Evolutionary conservation across 768 basidiomycete species (phyloP).

Genomic region (Leucogyrophana mollusca): DNA sequence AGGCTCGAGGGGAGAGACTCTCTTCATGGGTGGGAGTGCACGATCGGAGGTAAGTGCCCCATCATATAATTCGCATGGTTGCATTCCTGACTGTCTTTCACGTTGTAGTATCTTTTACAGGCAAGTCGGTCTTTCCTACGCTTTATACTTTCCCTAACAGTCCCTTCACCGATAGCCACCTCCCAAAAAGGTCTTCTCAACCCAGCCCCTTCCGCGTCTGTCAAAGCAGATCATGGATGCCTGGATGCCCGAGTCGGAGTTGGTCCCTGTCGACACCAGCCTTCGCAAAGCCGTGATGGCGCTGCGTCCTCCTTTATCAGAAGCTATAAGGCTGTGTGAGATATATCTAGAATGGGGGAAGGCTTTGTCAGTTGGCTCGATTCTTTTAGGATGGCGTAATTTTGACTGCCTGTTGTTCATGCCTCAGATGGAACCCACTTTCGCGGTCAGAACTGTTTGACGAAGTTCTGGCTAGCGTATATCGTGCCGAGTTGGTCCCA

Average conservation of each 20-base stretch:
- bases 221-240: slow-evolving; percentile 39
- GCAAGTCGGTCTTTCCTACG: slow-evolving; percentile 33
- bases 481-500: slow-evolving; percentile 47
- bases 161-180: slow-evolving; percentile 20
- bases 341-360: slow-evolving; percentile 63
- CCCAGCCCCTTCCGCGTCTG: slow-evolving; percentile 34
- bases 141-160: background rate
- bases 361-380: slow-evolving; percentile 44
- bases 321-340: slow-evolving; percentile 61
- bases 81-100: background rate
- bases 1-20: slow-evolving; percentile 51
- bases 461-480: slow-evolving; percentile 52
- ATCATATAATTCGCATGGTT: background rate
- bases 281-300: slow-evolving; percentile 44
- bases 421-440: slow-evolving; percentile 50
- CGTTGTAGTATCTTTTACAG: slow-evolving; percentile 33
- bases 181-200: slow-evolving; percentile 12
- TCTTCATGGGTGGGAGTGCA: slow-evolving; percentile 64
- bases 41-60: slow-evolving; percentile 56
- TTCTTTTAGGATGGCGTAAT: background rate
- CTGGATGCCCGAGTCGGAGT: slow-evolving; percentile 32
- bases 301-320: slow-evolving; percentile 53
- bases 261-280: slow-evolving; percentile 28
- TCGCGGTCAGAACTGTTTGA: slow-evolving; percentile 55
- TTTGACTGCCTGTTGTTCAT: slow-evolving; percentile 1